Base-by-base conservation (phyloP, 306 rosid species). In the Cicer pinnatifidum region DNA sequence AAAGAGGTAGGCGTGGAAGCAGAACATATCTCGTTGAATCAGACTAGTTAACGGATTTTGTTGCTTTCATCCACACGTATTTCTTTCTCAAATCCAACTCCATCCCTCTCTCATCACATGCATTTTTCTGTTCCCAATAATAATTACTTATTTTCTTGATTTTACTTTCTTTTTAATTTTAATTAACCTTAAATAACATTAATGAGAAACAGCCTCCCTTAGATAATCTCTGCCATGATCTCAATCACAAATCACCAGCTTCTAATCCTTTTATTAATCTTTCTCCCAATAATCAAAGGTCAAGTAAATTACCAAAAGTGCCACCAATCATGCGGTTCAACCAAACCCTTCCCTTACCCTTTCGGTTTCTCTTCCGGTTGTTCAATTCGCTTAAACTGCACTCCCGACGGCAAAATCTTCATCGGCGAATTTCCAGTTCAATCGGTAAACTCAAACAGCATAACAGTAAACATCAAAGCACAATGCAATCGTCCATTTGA, bases 321-420 rank as follows among this genome's bases (percentile, higher is more conserved):
- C 76, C 41, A 59, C 8, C 86, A 75, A 43, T 48, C 93, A 78
- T 94, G 99, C 73, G 81, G 78, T 51, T 13, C 85, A 8, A 4
- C 41, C 41, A 5, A 37, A 19, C 80, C 28, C 23, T 35, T 81
- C 39, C 82, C 63, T 6, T 85, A 84, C 79, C 97, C 97, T 0
- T 86, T 94, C 15, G 99, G 99, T 6, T 91, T 90, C 88, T 91
- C 97, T 46, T 67, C 83, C 82, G 93, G 79, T 62, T 94, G 97
- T 71, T 11, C 17, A 72, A 87, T 94, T 83, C 91, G 69, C 20
- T 86, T 94, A 38, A 77, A 81, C 71, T 94, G 96, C 79, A 77
- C 60, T 15, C 19, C 67, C 15, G 20, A 15, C 61, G 81, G 78
- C 23, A 20, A 35, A 77, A 40, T 80, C 78, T 19, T 51, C 75